A percentile compares a stretch with the other conserved stretches of the same genome.
Conservation (phyloP, 2,329 filamentous ascomycete species). For the Penicillium corylophilum region DNA sequence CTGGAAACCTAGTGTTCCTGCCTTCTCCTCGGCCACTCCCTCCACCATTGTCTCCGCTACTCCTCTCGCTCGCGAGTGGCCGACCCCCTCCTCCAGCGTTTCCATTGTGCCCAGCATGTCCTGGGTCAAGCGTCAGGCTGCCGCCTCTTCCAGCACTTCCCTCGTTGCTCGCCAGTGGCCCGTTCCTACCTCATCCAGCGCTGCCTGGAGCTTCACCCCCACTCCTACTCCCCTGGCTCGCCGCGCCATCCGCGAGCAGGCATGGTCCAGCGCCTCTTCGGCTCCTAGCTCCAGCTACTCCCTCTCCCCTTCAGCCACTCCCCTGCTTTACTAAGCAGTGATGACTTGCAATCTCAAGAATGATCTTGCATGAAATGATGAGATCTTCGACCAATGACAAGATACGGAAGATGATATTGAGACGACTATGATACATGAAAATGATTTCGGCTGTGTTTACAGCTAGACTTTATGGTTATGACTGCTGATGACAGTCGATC, state of each 20-base stretch:
- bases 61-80: background rate
- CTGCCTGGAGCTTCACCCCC: background rate
- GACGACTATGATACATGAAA: constrained; percentile 5
- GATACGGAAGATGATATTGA: constrained; percentile 12
- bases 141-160: background rate
- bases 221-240: constrained; percentile 6
- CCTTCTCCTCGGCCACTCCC: constrained; percentile 2
- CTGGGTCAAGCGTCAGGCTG: background rate
- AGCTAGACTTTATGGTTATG: background rate
- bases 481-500: background rate
- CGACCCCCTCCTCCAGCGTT: background rate
- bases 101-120: background rate
- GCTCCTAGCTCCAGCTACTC: constrained; percentile 14
- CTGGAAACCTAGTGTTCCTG: constrained; percentile 2
- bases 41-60: background rate
- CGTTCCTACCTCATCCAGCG: background rate
- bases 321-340: constrained; percentile 13
- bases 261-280: constrained; percentile 7
- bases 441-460: background rate
- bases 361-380: constrained; percentile 8
- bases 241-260: constrained; percentile 1
- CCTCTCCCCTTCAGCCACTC: constrained; percentile 7
- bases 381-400: constrained; percentile 3
- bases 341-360: background rate
- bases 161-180: background rate